Evolutionary conservation across 192 early-diverging fungal genomes (phyloP).

Genomic region (Coemansia sp.): DNA sequence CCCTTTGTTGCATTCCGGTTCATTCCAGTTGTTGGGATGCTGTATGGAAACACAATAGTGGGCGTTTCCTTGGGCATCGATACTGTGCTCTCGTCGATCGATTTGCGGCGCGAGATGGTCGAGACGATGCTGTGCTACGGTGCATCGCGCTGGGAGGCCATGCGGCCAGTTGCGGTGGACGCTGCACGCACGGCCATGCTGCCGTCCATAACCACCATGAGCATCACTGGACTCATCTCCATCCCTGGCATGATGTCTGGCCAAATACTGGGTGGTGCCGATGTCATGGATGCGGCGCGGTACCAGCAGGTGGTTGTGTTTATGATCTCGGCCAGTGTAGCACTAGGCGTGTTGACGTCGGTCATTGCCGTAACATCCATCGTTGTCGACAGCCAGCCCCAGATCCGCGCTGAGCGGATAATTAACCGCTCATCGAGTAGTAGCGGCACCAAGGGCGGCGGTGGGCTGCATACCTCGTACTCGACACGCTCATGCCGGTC

Average conservation of each 20-base stretch:
- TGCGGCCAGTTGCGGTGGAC: slow-evolving; percentile 65
- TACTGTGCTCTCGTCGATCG: slow-evolving; percentile 52
- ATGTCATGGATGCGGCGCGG: slow-evolving; percentile 68
- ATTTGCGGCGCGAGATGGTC: slow-evolving; percentile 41
- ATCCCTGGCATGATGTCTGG: slow-evolving; percentile 91
- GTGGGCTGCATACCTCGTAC: background rate
- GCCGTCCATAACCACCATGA: slow-evolving; percentile 73
- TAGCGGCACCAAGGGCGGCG: background rate
- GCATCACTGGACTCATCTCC: slow-evolving; percentile 76
- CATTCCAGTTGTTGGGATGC: slow-evolving; percentile 81
- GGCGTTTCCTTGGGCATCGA: slow-evolving; percentile 63
- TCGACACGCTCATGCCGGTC: slow-evolving; percentile 9
- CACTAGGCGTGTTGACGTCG: slow-evolving; percentile 53
- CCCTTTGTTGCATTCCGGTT: slow-evolving; percentile 65
- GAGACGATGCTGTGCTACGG: slow-evolving; percentile 68
- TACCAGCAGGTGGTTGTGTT: slow-evolving; percentile 85
- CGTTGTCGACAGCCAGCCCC: slow-evolving; percentile 30
- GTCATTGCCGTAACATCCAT: slow-evolving; percentile 19
- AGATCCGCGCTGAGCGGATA: slow-evolving; percentile 27
- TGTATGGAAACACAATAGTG: slow-evolving; percentile 75
- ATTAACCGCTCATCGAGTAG: background rate
- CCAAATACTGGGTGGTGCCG: slow-evolving; percentile 76
- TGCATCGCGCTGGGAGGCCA: slow-evolving; percentile 79
- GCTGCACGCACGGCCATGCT: slow-evolving; percentile 70
- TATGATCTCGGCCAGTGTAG: slow-evolving; percentile 71